These are phyloP conservation scores for Mortierella sp. DNA, from an alignment of 371 early-diverging fungal species.

Conservation along the genomic window DNA sequence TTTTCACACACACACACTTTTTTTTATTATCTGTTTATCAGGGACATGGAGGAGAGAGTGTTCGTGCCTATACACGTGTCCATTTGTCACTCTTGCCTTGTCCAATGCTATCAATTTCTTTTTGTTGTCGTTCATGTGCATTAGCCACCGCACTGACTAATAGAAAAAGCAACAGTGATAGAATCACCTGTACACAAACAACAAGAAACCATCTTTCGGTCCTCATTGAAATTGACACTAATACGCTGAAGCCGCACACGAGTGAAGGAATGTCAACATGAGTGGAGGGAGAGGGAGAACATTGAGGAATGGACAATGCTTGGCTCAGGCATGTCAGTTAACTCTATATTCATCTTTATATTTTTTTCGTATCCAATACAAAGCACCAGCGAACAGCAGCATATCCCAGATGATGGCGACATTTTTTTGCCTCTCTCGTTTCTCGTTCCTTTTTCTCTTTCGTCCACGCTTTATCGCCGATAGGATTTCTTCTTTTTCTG, in stretches of 20 bases:
- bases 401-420: background rate
- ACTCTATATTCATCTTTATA: background rate
- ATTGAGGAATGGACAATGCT: background rate
- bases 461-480: background rate
- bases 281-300: background rate
- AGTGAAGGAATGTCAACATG: background rate
- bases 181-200: background rate
- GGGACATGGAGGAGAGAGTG: background rate
- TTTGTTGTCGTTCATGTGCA: background rate
- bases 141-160: slow-evolving; percentile 13
- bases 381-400: background rate
- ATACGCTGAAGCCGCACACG: background rate
- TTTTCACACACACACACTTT: background rate
- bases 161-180: background rate
- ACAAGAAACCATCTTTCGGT: background rate
- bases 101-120: background rate
- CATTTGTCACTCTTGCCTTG: background rate
- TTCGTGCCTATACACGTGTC: slow-evolving; percentile 2
- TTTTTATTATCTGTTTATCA: background rate
- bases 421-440: background rate
- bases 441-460: background rate
- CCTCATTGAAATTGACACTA: no score
- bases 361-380: background rate
- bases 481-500: background rate
- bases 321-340: background rate